Evolutionary conservation across 305 asterid species (phyloP).

Genomic region (Rubia occidens): DNA sequence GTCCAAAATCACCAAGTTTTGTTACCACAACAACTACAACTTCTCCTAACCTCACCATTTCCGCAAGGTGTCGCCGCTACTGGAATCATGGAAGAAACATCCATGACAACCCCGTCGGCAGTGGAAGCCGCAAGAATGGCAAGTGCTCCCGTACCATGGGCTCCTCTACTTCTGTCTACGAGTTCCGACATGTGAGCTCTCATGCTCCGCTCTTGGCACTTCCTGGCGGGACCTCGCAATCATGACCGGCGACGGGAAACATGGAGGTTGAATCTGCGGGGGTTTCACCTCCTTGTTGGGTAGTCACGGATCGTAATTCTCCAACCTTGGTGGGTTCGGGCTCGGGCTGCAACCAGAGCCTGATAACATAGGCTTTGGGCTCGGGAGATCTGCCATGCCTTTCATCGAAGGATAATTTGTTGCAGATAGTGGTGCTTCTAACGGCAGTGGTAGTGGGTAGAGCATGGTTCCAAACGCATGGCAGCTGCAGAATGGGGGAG

Average conservation of each 20-base stretch:
- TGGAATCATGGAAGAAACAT: slow-evolving; percentile 92
- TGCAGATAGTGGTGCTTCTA: too few species aligned
- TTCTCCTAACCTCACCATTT: slow-evolving; percentile 86
- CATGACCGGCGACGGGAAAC: slow-evolving; percentile 32
- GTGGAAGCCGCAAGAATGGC: slow-evolving; percentile 74
- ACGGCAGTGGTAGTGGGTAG: too few species aligned
- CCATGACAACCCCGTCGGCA: slow-evolving; percentile 82
- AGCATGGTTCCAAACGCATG: too few species aligned
- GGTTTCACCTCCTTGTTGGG: slow-evolving; percentile 65
- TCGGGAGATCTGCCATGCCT: too few species aligned
- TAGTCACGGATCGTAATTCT: slow-evolving; percentile 42
- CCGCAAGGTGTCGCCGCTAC: slow-evolving; percentile 90
- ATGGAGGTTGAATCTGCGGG: slow-evolving; percentile 28
- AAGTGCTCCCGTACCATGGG: slow-evolving; percentile 51
- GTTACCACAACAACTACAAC: slow-evolving; percentile 92
- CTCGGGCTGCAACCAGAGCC: too few species aligned
- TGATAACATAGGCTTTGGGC: too few species aligned
- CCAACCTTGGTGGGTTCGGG: slow-evolving; percentile 14
- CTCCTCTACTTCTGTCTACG: slow-evolving; percentile 18
- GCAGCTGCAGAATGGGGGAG: too few species aligned
- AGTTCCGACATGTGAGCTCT: slow-evolving; percentile 32
- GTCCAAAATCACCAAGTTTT: slow-evolving; percentile 73
- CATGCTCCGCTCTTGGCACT: slow-evolving; percentile 26
- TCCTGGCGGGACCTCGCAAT: not conserved
- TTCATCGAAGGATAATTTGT: too few species aligned